Percentiles rank a stretch among this genome's conserved stretches.
Conservation (phyloP, 2,329 filamentous ascomycete species). For the Sporothrix euskadiensis region DNA sequence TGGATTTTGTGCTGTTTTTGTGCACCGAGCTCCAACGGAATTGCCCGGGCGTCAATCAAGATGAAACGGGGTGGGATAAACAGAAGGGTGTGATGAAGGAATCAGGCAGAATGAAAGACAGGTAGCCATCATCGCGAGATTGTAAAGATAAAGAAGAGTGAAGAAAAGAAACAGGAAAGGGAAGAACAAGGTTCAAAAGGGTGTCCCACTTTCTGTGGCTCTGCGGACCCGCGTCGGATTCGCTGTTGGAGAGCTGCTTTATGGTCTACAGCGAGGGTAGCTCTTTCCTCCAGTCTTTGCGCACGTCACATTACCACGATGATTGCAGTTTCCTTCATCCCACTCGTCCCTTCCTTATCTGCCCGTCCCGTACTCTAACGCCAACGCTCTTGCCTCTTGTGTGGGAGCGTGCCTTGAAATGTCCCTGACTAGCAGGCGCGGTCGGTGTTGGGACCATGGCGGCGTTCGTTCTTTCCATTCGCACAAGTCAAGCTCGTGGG, state of each 20-base stretch:
- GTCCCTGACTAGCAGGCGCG: constrained; percentile 13
- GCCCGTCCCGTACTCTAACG: neutral
- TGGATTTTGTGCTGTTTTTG: neutral
- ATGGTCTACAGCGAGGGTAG: neutral
- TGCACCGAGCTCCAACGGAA: neutral
- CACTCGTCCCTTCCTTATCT: constrained; percentile 10
- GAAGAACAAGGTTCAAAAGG: neutral
- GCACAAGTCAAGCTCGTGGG: neutral
- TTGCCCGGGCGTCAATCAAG: constrained; percentile 7
- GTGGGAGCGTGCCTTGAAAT: constrained; percentile 7
- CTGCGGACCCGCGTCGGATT: constrained; percentile 11
- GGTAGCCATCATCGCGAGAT: neutral
- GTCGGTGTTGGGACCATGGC: neutral
- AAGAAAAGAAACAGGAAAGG: neutral
- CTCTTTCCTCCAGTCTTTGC: neutral
- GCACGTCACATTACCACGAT: neutral
- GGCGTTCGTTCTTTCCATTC: neutral
- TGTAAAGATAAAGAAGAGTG: neutral
- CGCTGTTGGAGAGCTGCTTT: constrained; percentile 1
- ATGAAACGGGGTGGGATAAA: constrained; percentile 11
- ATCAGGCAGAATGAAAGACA: neutral
- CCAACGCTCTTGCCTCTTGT: neutral
- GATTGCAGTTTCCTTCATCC: neutral
- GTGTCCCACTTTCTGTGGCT: constrained; percentile 14
- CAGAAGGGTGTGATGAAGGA: neutral